Conservation (phyloP, 805 yeast genomes). For the Candida tibetensis region DNA sequence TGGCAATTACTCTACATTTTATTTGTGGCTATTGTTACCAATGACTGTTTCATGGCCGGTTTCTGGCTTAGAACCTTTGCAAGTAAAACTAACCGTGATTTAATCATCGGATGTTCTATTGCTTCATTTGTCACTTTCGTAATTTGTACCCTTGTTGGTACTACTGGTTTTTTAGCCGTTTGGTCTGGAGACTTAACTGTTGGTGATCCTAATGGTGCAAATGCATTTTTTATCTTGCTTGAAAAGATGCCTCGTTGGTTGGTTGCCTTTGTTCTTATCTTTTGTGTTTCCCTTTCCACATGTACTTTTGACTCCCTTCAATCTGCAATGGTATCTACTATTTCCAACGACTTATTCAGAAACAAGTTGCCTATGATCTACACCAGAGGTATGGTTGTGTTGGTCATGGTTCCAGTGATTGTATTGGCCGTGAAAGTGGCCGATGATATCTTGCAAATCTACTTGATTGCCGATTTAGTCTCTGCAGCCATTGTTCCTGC, state of each 20-base stretch:
- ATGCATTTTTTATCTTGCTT: conserved; percentile 71
- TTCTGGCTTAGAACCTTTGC: conserved; percentile 96
- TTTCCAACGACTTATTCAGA: conserved; percentile 86
- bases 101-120: conserved; percentile 69
- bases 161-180: conserved; percentile 83
- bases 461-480: conserved; percentile 85
- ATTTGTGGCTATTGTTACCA: conserved; percentile 82
- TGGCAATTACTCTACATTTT: conserved; percentile 88
- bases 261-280: conserved; percentile 76
- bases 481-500: conserved; percentile 86
- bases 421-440: conserved; percentile 83
- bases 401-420: conserved; percentile 82
- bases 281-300: conserved; percentile 70
- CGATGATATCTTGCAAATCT: conserved; percentile 78
- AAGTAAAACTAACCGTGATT: conserved; percentile 70
- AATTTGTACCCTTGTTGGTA: conserved; percentile 70
- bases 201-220: conserved; percentile 53
- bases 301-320: conserved; percentile 89
- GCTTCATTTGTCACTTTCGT: conserved; percentile 67
- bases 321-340: conserved; percentile 82
- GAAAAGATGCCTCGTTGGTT: conserved; percentile 81
- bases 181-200: conserved; percentile 75
- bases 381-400: conserved; percentile 65
- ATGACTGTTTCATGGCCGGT: conserved; percentile 86
- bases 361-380: conserved; percentile 68